Evolutionary conservation across 345 rosid species (phyloP), one percentile per base, ranked within the genome.

Genomic region (Raphanus raphanistrum): DNA sequence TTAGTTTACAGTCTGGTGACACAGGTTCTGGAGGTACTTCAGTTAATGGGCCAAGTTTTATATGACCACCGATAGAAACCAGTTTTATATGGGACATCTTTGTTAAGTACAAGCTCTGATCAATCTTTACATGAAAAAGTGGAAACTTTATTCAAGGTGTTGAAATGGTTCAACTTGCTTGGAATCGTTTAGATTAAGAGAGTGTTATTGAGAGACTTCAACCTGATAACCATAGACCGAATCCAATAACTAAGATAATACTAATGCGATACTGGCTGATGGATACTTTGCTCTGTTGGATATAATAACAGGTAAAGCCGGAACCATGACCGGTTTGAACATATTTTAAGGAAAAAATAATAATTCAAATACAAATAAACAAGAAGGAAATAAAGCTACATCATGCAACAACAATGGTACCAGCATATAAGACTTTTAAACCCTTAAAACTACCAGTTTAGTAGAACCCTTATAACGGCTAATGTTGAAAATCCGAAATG

Each of bases 381-480:
- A 71, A 21, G 62, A 65, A 41, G 26, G 12, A 71, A 71, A 77
- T 2, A 71, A 45, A 25, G 63, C 43, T 58, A 57, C 16, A 45
- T 13, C 68, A 78, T 43, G 38, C 13, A 9, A 65, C 63, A 17
- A 48, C 63, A 31, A 66, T 72, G 55, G 10, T 25, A 50, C 63
- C 58, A 67, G 68, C 55, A 60, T 57, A 31, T 16, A 31, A 50
- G 58, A 73, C 27, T 54, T 72, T 72, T 67, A 72, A 77, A 16
- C 63, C 61, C 81, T 72, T 1, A 33, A 52, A 0, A 48, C 73
- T 65, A 78, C 68, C 31, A 32, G 28, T 58, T 65, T 66, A 48
- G 43, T 60, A 72, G n/a, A 66, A 33, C 35, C 29, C 73, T 45
- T 45, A 12, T 45, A 13, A 45, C 13, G 54, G 54, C 16, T 67